phyloP scores from a whole-genome alignment of 176 grass and related monocot genomes.

The Otatea glauca region DNA sequence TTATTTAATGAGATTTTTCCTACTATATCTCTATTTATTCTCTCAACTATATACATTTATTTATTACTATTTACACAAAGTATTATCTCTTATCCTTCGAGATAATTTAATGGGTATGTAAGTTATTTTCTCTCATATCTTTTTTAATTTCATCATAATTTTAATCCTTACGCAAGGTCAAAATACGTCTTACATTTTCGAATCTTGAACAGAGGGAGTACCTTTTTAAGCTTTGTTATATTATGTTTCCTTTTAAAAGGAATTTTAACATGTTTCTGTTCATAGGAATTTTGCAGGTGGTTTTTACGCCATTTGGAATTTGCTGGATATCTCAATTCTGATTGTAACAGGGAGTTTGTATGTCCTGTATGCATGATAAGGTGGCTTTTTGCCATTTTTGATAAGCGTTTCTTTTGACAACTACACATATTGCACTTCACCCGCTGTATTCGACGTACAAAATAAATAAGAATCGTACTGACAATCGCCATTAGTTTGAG shows the following conservation, averaged over 20 bases:
- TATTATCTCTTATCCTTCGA: no score
- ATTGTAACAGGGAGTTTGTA: not conserved
- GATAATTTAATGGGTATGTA: no score
- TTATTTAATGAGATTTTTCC: no score
- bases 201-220: no score
- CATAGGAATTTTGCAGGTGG: not conserved
- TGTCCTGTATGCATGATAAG: not conserved
- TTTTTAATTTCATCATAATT: no score
- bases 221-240: no score
- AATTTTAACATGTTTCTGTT: not conserved
- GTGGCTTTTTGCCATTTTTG: not conserved
- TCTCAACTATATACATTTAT: no score
- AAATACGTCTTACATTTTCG: no score
- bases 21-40: no score
- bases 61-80: no score
- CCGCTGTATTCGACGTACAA: not conserved
- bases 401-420: not conserved
- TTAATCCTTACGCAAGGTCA: no score
- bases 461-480: not conserved
- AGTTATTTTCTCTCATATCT: no score
- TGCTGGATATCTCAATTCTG: not conserved
- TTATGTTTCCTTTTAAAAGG: not conserved
- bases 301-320: not conserved
- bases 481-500: not conserved
- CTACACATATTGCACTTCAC: not conserved